A percentile compares a stretch with the other conserved stretches of the same genome.
phyloP scores from a whole-genome alignment of 129 eudicot species.

The Flaveria bidentis region DNA sequence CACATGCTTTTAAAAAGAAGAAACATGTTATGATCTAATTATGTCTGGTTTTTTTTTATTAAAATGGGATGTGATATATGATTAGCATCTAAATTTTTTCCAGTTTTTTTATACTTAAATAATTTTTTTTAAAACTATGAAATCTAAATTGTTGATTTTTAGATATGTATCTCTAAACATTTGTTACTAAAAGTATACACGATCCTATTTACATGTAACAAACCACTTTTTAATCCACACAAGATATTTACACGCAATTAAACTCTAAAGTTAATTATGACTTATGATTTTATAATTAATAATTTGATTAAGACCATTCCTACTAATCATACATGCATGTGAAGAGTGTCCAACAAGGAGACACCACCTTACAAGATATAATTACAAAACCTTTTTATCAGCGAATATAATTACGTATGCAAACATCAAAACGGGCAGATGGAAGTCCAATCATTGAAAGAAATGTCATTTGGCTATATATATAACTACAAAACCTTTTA shows the following conservation, averaged over 20 bases:
- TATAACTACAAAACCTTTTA: not conserved
- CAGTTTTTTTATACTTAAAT: not conserved
- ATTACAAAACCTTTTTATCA: too few species aligned
- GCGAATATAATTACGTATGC: not conserved
- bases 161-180: too few species aligned
- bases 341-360: constrained; percentile 37
- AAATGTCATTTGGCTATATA: constrained; percentile 9
- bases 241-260: not conserved
- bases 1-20: too few species aligned
- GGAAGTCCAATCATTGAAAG: constrained; percentile 24
- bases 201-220: not conserved
- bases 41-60: not conserved
- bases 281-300: too few species aligned
- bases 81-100: not conserved
- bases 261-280: too few species aligned
- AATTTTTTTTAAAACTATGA: not conserved
- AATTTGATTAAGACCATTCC: too few species aligned
- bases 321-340: constrained; percentile 25
- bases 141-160: not conserved
- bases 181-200: not conserved
- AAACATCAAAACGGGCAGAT: constrained; percentile 11
- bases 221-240: not conserved
- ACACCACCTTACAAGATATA: constrained; percentile 17
- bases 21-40: too few species aligned
- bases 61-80: not conserved